Percentiles rank a stretch among this genome's conserved stretches.
Evolutionary conservation across 1,284 basidiomycete genomes (phyloP).

Genomic region (Cryptococcus wingfieldii): DNA sequence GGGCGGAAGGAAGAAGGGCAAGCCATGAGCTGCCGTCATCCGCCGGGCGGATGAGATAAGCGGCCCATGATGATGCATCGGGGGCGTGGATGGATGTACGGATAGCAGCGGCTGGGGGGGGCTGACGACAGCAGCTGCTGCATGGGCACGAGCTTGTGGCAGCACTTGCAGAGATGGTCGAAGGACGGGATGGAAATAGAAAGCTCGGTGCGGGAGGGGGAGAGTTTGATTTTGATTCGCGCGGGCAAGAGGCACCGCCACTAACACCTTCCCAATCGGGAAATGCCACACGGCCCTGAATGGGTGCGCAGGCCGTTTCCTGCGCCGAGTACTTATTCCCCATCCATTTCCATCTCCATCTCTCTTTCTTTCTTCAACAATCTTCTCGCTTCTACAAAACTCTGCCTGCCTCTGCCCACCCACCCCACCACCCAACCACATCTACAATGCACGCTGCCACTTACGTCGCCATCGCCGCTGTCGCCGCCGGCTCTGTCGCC

Average conservation of each 20-base stretch:
- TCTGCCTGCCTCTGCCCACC: constrained; percentile 3
- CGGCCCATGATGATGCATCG: not conserved
- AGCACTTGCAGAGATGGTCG: not conserved
- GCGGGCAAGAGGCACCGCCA: not conserved
- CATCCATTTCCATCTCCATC: constrained; percentile 7
- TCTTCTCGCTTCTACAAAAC: constrained; percentile 4
- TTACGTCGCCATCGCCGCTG: constrained; percentile 20
- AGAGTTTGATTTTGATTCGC: not conserved
- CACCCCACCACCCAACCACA: constrained; percentile 4
- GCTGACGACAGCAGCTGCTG: not conserved
- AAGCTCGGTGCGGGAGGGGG: not conserved
- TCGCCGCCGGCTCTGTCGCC: constrained; percentile 27
- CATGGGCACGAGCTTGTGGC: not conserved
- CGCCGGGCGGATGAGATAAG: too few species aligned
- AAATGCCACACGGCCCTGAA: constrained; percentile 3
- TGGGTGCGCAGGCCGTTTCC: not conserved
- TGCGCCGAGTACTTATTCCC: constrained; percentile 1
- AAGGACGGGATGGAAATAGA: not conserved
- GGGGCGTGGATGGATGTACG: not conserved
- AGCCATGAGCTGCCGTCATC: too few species aligned
- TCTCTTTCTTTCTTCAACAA: constrained; percentile 7
- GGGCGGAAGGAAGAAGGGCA: too few species aligned
- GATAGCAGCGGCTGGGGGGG: not conserved
- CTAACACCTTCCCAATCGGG: not conserved
- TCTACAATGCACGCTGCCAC: constrained; percentile 30